phyloP scores from a whole-genome alignment of 352 stramenopile genomes.

The Phytophthora meadii region DNA sequence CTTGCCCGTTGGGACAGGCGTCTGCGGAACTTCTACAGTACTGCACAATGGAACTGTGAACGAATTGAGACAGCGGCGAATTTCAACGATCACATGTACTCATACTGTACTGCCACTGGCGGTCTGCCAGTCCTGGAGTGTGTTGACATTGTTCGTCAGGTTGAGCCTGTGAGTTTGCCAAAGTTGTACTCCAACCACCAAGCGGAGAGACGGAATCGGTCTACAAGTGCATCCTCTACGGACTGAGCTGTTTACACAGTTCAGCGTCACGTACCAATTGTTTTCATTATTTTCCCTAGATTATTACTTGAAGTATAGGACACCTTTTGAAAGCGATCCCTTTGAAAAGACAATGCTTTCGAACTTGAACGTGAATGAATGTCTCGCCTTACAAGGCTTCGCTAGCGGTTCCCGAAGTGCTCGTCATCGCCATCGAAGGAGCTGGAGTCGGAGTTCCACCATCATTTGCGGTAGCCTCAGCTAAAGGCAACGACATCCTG shows the following conservation, averaged over 20 bases:
- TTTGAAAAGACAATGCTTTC: neutral
- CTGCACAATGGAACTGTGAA: neutral
- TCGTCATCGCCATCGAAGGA: neutral
- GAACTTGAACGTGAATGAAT: no score
- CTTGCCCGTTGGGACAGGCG: constrained; percentile 3
- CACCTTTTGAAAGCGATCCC: no score
- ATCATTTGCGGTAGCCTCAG: constrained; percentile 19
- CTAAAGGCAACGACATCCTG: constrained; percentile 50
- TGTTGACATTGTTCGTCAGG: no score
- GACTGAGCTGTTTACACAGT: neutral
- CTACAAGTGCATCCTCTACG: neutral
- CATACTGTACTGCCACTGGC: no score
- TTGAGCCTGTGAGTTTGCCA: neutral
- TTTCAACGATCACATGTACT: no score
- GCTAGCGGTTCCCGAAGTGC: neutral
- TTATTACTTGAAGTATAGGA: no score
- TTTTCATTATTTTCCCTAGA: no score
- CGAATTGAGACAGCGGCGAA: no score
- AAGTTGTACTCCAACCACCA: neutral
- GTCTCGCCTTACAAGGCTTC: neutral
- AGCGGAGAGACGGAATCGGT: neutral
- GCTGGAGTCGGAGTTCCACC: neutral
- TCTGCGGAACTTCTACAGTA: neutral
- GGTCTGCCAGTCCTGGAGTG: no score
- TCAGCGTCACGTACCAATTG: no score